Evolutionary conservation across 2,329 filamentous ascomycete genomes (phyloP).

Genomic region (Tolypocladium inflatum): DNA sequence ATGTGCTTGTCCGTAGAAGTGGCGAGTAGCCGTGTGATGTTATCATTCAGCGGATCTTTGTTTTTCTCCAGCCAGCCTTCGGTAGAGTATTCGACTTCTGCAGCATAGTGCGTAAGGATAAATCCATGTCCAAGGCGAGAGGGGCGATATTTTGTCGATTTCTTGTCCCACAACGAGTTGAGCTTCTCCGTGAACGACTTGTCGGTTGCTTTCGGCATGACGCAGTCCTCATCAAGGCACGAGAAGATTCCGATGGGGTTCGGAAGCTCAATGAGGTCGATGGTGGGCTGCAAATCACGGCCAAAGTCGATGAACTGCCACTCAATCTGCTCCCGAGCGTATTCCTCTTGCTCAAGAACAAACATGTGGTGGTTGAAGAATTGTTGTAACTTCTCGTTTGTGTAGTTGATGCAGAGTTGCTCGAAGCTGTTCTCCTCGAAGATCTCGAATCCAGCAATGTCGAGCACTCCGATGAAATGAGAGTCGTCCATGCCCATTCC

Average conservation of each 20-base stretch:
- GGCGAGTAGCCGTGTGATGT: conserved; percentile 81
- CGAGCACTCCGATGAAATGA: conserved; percentile 92
- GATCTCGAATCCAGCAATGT: conserved; percentile 98
- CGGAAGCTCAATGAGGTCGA: conserved; percentile 89
- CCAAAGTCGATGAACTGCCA: conserved; percentile 99
- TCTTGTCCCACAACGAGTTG: conserved; percentile 94
- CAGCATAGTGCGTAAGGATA: conserved; percentile 92
- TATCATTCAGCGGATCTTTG: conserved; percentile 97
- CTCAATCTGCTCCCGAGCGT: conserved; percentile 93
- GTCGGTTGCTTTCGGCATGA: conserved; percentile 98
- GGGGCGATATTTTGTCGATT: conserved; percentile 84
- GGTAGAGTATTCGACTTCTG: conserved; percentile 94
- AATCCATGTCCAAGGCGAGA: conserved; percentile 87
- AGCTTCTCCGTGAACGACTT: conserved; percentile 96
- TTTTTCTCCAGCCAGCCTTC: conserved; percentile 97
- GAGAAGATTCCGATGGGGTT: conserved; percentile 99
- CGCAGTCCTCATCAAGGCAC: conserved; percentile 92
- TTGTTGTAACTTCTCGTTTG: conserved; percentile 97
- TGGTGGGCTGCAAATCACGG: conserved; percentile 91
- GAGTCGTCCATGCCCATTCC: conserved; percentile 79
- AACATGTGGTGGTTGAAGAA: conserved; percentile 99
- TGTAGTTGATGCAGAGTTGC: conserved; percentile 99
- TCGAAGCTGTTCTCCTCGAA: conserved; percentile 98
- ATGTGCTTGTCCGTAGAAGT: conserved; percentile 76
- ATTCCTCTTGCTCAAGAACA: conserved; percentile 95